Percentiles rank a stretch among this genome's conserved stretches.
phyloP scores from a whole-genome alignment of 441 rosid species.

The Populus hybrid region DNA sequence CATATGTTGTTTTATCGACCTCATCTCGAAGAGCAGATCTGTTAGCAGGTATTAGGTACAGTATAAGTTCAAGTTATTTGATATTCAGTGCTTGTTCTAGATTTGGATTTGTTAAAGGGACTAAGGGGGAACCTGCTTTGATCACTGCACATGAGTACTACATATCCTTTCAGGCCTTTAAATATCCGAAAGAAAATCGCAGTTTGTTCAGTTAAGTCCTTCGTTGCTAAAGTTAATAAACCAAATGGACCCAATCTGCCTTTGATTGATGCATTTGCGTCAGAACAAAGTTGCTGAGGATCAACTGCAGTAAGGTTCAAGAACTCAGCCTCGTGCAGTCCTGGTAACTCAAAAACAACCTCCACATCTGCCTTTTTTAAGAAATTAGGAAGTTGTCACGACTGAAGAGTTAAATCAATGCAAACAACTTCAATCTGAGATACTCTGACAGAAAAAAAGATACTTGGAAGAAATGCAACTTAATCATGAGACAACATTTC shows the following conservation, averaged over 20 bases:
- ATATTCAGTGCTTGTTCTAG: neutral
- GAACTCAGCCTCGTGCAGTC: conserved; percentile 36
- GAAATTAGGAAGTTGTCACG: neutral
- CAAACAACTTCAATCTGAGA: neutral
- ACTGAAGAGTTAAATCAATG: neutral
- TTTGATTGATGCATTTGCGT: conserved; percentile 27
- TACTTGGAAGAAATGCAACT: neutral
- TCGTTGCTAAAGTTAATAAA: conserved; percentile 47
- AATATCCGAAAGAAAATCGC: conserved; percentile 62
- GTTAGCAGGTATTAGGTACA: neutral
- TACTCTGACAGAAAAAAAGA: neutral
- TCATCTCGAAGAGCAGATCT: conserved; percentile 42
- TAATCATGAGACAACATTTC: neutral
- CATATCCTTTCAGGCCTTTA: conserved; percentile 31
- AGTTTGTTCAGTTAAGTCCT: conserved; percentile 57
- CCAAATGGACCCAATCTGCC: conserved; percentile 70
- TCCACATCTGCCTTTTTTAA: conserved; percentile 50
- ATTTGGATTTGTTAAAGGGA: neutral
- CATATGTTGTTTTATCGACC: conserved; percentile 44
- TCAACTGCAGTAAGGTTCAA: conserved; percentile 27
- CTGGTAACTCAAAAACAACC: conserved; percentile 36
- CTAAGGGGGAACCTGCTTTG: conserved; percentile 48
- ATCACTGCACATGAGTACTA: conserved; percentile 62
- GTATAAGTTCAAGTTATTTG: neutral
- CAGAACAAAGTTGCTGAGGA: conserved; percentile 39